Evolutionary conservation across 1,284 basidiomycete species (phyloP), one percentile per base, ranked within the genome.

Genomic region (Apiotrichum sp.): DNA sequence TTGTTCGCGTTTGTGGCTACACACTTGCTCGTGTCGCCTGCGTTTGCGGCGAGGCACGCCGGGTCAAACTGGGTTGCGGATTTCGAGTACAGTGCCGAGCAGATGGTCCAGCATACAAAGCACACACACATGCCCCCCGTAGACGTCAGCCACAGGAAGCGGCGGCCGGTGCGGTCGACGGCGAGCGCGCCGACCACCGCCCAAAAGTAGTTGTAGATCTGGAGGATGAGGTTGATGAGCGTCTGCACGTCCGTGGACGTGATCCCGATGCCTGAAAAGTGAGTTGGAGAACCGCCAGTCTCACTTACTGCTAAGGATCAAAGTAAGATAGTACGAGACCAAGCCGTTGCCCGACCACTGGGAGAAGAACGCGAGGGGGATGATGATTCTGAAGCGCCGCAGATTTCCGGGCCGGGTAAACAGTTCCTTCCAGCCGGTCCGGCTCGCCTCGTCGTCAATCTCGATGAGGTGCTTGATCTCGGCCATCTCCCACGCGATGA

Each of bases 31-130:
- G 52, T 53, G 61, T 65, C 64, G 78, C 85, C 88, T 73, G 43
- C 33, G 47, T 53, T 40, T n/a, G 13, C 47, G 3, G 55, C 49
- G 14, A 60, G 32, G 39, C 56, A 56, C 1, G 11, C 49, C 4
- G 51, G 54, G 13, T 48, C 56, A 10, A 64, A 58, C 1, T 72
- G 67, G 7, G 72, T 61, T 6, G 45, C 56, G 3, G 40, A 45
- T 39, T 49, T 45, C n/a, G 62, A 39, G 62, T 65, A 89, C 50
- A 81, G 67, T 1, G 85, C 84, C 16, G 84, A 84, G 72, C 84
- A 84, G 54, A 85, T 80, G 1, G 88, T 89, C 78, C 88, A 86
- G 57, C 85, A 69, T 11, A 64, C 54, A 61, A 69, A 69, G 78
- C 85, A 88, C 73, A 88, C 47, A 22, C 82, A 59, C 64, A 67